Evolutionary conservation across 129 eudicot species (phyloP).

Genomic region (Helichrysum umbraculigerum): DNA sequence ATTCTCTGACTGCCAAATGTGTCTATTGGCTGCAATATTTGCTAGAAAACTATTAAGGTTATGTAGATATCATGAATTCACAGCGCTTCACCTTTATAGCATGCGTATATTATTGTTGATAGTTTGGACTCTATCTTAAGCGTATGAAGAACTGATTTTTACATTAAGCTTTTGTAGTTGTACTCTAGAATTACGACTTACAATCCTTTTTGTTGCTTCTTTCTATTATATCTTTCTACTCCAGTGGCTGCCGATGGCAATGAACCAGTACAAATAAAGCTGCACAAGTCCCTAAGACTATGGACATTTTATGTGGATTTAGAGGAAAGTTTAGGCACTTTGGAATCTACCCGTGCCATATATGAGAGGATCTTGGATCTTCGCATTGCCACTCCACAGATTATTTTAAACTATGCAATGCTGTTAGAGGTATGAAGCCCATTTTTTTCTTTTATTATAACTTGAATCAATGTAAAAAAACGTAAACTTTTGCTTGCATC

Average conservation of each 20-base stretch:
- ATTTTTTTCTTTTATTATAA: neutral
- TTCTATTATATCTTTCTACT: neutral
- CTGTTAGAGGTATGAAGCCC: slow-evolving; percentile 64
- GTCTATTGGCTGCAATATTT: neutral
- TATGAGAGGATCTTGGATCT: slow-evolving; percentile 89
- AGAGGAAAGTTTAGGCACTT: slow-evolving; percentile 85
- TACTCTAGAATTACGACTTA: slow-evolving; percentile 12
- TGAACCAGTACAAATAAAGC: slow-evolving; percentile 91
- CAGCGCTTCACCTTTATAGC: neutral
- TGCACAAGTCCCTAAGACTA: slow-evolving; percentile 79
- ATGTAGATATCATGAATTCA: neutral
- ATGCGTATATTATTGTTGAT: neutral
- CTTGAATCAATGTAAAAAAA: neutral
- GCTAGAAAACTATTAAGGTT: neutral
- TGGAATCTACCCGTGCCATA: slow-evolving; percentile 85
- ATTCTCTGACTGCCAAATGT: neutral
- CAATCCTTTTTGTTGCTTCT: neutral
- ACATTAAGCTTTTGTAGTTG: neutral
- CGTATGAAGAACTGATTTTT: neutral
- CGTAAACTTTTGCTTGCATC: slow-evolving; percentile 20
- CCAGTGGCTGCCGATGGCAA: slow-evolving; percentile 98
- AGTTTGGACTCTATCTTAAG: neutral
- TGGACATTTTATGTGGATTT: slow-evolving; percentile 95
- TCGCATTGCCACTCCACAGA: slow-evolving; percentile 90
- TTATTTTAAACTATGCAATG: slow-evolving; percentile 88